Evolutionary conservation across 306 rosid species (phyloP), one percentile per base, ranked within the genome.

Genomic region (Pterocarpus macrocarpus): DNA sequence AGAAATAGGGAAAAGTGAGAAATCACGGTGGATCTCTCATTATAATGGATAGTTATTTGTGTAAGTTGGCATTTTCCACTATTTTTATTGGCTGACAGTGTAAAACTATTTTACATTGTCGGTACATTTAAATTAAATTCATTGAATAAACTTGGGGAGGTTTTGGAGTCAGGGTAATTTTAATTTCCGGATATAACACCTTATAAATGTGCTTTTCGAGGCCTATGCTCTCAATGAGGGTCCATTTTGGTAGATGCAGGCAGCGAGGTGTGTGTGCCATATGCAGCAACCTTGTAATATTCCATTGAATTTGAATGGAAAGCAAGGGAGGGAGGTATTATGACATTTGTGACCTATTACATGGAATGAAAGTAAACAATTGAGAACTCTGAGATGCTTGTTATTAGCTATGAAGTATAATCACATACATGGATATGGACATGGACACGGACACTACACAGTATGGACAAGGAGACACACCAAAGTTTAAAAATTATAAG

Each of bases 201-300:
- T 2, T 95, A 95, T 79, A 95, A 95, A 22, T 87, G 97, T 95
- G 86, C 61, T 95, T 8, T 81, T 95, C 53, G 91, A 91, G 81
- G 97, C 98, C 0, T 85, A 91, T 77, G 94, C 97, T 0, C 80
- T 81, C 49, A 68, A 62, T 22, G 0, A 1, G 97, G 97, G 79
- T 88, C 92, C 2, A 92, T 91, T 43, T 82, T 49, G 97, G 87
- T 97, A 95, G 92, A 95, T 95, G 97, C 97, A 95, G 78, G 90
- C 69, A 0, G 97, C 97, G 0, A 95, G 99, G 64, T 92, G 97
- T 81, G 83, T 81, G 87, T 22, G 28, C 88, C 95, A 0, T 93
- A 93, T 80, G 97, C 95, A 0, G 80, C 88, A 16, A 93, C 97
- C 28, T 0, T 95, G 91, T 34, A 92, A 97, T 86, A 87, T 85